Evolutionary conservation across 2,329 filamentous ascomycete genomes (phyloP), one percentile per base, ranked within the genome.

Genomic region (Trichoderma pleuroti): DNA sequence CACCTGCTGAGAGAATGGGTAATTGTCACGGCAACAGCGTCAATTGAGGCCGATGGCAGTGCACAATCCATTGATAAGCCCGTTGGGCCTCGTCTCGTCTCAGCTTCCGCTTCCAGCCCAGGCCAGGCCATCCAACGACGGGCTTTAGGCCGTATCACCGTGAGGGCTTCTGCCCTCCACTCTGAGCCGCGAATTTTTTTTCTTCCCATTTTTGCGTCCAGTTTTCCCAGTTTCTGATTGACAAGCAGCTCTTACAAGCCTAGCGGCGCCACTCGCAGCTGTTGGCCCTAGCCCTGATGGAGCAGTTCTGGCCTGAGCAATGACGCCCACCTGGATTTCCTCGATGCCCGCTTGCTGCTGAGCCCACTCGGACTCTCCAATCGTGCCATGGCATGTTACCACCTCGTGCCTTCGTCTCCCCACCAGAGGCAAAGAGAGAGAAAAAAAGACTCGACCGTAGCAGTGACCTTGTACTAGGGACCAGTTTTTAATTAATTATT

Each of bases 111-210:
- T 69, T 69, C 46, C 52, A 61, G 57, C 30, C 21, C 66, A 69
- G 61, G 11, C 21, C 66, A 69, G 61, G 11, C 57, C 59, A 62
- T 62, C 57, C 46, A 62, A 49, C 66, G 42, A 69, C 56, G 66
- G 66, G 39, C 5, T 59, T 59, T 60, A 68, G 65, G 54, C 26
- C 28, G 65, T 68, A 68, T 60, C 65, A 32, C 65, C 65, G 65
- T 68, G 65, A 70, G 68, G 68, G 68, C 60, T 70, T 70, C 68
- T 64, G 68, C 68, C 68, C 68, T 70, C 68, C 59, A 70, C 68
- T 34, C 64, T 52, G 64, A 12, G 21, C 60, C 36, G n/a, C 9
- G 42, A 49, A 14, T 49, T 34, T 65, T 26, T 26, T 30, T 34
- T 64, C 34, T 63, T 49, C 5, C n/a, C 42, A 21, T 21, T 21